Evolutionary conservation across 176 grass and related monocot species (phyloP).

Genomic region (Oryza australiensis): DNA sequence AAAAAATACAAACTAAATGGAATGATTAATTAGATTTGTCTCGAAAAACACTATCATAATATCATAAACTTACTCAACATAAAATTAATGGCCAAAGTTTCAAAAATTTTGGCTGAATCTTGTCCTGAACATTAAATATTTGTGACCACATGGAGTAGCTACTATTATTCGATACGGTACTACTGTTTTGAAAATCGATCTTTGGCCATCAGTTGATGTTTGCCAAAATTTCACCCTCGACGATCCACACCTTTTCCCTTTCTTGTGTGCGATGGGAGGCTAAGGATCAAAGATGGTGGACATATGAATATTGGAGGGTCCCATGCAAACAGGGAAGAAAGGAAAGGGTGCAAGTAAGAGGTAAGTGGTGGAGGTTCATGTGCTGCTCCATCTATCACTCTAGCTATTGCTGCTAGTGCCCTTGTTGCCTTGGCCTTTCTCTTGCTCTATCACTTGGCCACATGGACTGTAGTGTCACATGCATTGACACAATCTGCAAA

Average conservation of each 20-base stretch:
- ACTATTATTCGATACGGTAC: neutral
- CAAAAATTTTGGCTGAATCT: too few species aligned
- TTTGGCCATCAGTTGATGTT: neutral
- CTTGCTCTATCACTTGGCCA: neutral
- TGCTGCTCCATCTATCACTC: neutral
- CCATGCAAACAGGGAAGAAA: neutral
- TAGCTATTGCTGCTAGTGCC: neutral
- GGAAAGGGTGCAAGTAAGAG: neutral
- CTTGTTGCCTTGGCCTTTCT: neutral
- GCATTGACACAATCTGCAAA: neutral
- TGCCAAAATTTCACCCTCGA: neutral
- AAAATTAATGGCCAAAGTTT: too few species aligned
- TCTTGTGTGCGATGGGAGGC: neutral
- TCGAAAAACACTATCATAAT: too few species aligned
- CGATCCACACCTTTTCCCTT: neutral
- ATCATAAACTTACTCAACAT: too few species aligned
- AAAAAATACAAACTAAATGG: too few species aligned
- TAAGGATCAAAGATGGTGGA: neutral
- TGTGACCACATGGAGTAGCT: too few species aligned
- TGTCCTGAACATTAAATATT: too few species aligned
- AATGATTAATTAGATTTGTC: too few species aligned
- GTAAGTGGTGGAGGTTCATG: neutral
- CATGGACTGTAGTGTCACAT: constrained; percentile 9
- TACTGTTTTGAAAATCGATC: neutral
- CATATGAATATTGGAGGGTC: neutral